These are phyloP conservation scores for Asparagopsis taxiformis DNA, from an alignment of 31 red algal species.

Conservation along the genomic window DNA sequence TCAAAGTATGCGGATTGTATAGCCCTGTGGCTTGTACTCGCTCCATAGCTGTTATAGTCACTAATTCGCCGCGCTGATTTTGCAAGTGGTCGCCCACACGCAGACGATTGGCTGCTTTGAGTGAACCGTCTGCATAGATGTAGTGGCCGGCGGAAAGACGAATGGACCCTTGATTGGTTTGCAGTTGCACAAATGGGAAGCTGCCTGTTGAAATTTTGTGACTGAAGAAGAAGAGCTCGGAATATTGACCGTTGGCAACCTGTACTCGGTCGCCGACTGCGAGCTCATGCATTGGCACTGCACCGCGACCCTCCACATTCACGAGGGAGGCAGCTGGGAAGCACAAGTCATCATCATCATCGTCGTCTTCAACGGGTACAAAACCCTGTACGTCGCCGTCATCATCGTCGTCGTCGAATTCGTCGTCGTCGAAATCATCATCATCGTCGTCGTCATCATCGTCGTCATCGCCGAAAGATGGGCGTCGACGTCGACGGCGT, in stretches of 20 bases:
- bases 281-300: slow-evolving; percentile 7
- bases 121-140: not conserved
- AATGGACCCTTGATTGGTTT: not conserved
- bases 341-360: not conserved
- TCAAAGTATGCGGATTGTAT: slow-evolving; percentile 18
- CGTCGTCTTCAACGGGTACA: slow-evolving; percentile 4
- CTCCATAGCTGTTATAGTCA: not conserved
- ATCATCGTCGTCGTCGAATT: not conserved
- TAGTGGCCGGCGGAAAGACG: slow-evolving; percentile 2
- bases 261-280: slow-evolving; percentile 10
- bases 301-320: not conserved
- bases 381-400: not conserved
- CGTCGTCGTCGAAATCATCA: not conserved
- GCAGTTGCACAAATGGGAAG: not conserved
- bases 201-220: slow-evolving; percentile 6
- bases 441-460: not conserved
- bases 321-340: slow-evolving; percentile 24
- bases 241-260: not conserved
- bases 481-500: too few species aligned
- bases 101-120: not conserved
- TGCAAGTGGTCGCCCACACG: not conserved
- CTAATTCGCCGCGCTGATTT: not conserved
- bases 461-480: too few species aligned
- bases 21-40: not conserved
- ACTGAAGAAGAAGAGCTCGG: slow-evolving; percentile 6